Evolutionary conservation across 768 basidiomycete species (phyloP).

Genomic region (Lanmaoa rubissima): DNA sequence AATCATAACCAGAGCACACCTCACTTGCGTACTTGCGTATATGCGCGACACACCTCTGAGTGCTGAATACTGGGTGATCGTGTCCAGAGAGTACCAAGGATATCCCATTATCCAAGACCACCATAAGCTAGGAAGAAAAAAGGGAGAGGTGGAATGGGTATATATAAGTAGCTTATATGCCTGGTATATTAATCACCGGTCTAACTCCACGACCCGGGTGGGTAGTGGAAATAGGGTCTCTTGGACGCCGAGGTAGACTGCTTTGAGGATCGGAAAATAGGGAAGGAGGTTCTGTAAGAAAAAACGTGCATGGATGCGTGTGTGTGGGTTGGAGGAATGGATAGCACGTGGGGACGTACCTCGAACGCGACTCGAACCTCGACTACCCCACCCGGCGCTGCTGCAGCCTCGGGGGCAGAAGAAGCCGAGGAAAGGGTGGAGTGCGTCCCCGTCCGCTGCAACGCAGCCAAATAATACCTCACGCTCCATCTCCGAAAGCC

Average conservation of each 20-base stretch:
- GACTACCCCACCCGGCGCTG: slow-evolving; percentile 17
- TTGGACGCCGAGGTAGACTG: slow-evolving; percentile 62
- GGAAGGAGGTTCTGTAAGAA: slow-evolving; percentile 59
- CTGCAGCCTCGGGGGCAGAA: too few relatives aligned
- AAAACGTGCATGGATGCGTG: too few relatives aligned
- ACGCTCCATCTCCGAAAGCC: slow-evolving; percentile 71
- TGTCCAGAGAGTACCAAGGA: too few relatives aligned
- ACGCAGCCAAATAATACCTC: slow-evolving; percentile 60
- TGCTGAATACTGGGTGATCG: too few relatives aligned
- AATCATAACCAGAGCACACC: too few relatives aligned
- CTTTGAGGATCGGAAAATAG: slow-evolving; percentile 54
- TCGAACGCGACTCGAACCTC: slow-evolving; percentile 56
- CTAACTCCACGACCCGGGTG: background rate
- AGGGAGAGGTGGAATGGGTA: background rate
- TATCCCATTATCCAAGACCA: too few relatives aligned
- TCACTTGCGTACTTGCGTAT: too few relatives aligned
- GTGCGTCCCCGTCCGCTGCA: slow-evolving; percentile 23
- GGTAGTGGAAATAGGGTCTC: slow-evolving; percentile 34
- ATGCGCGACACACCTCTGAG: too few relatives aligned
- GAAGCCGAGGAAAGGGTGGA: too few relatives aligned
- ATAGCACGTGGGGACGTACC: slow-evolving; percentile 34
- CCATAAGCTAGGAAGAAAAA: too few relatives aligned
- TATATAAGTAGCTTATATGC: too few relatives aligned
- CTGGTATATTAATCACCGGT: background rate
- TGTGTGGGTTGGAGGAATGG: too few relatives aligned